Conservation (phyloP, 2,329 filamentous ascomycete species). For the Botryosphaeria dothidea region DNA sequence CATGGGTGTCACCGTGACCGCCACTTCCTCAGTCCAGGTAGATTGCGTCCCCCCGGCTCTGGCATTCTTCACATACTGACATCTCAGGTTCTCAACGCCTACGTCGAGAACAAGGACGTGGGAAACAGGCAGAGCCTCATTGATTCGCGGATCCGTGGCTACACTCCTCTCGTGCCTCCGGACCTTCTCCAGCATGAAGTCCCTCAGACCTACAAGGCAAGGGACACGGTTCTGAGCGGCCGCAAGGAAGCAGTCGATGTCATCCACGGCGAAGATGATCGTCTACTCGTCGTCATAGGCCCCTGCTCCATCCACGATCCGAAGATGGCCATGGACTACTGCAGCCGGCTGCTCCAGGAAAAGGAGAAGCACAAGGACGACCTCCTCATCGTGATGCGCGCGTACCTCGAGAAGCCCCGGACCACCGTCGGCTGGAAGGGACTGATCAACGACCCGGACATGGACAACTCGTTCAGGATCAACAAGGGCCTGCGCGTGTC, state of each 20-base stretch:
- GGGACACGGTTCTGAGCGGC: slow-evolving; percentile 58
- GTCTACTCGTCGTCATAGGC: slow-evolving; percentile 78
- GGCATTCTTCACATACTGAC: background rate
- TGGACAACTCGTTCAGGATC: slow-evolving; percentile 98
- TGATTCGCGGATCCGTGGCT: slow-evolving; percentile 67
- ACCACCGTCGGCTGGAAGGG: slow-evolving; percentile 99
- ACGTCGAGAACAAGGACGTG: slow-evolving; percentile 51
- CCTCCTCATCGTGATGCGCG: slow-evolving; percentile 93
- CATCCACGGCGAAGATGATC: slow-evolving; percentile 59
- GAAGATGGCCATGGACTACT: slow-evolving; percentile 86
- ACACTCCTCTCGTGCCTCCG: slow-evolving; percentile 89
- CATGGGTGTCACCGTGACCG: background rate
- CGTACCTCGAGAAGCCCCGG: slow-evolving; percentile 96
- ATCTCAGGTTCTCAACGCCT: slow-evolving; percentile 25
- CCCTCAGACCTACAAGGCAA: slow-evolving; percentile 53
- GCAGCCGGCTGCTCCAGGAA: slow-evolving; percentile 74
- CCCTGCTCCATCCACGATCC: slow-evolving; percentile 98
- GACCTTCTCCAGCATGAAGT: slow-evolving; percentile 96
- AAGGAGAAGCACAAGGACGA: slow-evolving; percentile 88
- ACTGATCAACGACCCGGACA: slow-evolving; percentile 96
- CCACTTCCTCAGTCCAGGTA: background rate
- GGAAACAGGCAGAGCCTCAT: slow-evolving; percentile 50
- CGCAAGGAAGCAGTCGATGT: slow-evolving; percentile 63
- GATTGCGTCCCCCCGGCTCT: background rate
- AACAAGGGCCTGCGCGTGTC: slow-evolving; percentile 92